Conservation (phyloP, 192 early-diverging fungal species). For the Entomortierella lignicola region DNA sequence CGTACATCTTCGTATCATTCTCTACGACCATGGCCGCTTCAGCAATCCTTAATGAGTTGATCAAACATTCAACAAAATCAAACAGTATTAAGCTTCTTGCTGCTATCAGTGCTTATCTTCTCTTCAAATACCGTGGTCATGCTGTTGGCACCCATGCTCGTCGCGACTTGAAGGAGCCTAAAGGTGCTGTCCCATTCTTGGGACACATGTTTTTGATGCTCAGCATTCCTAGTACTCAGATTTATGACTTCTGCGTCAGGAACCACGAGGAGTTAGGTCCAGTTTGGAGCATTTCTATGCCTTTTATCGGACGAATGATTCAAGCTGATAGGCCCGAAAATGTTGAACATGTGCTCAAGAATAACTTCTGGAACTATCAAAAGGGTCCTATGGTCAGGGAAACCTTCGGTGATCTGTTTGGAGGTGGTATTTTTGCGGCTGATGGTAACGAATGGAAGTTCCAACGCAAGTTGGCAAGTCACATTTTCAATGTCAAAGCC, state of each 20-base stretch:
- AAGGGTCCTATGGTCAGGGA: slow-evolving; percentile 7
- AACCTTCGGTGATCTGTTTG: background rate
- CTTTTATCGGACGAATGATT: slow-evolving; percentile 23
- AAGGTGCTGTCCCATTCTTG: slow-evolving; percentile 13
- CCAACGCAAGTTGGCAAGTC: slow-evolving; percentile 8
- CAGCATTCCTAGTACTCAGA: background rate
- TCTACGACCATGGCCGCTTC: too few relatives aligned
- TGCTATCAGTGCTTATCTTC: background rate
- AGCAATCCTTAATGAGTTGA: too few relatives aligned
- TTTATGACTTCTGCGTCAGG: slow-evolving; percentile 28
- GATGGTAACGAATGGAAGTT: slow-evolving; percentile 22
- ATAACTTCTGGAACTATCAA: slow-evolving; percentile 41
- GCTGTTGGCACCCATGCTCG: slow-evolving; percentile 24
- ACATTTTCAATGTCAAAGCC: slow-evolving; percentile 21
- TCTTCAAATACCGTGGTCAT: slow-evolving; percentile 27
- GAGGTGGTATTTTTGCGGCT: background rate
- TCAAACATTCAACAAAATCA: background rate
- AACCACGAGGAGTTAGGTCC: slow-evolving; percentile 13
- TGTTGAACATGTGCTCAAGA: slow-evolving; percentile 26
- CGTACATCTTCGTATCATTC: too few relatives aligned
- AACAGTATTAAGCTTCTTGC: slow-evolving; percentile 6
- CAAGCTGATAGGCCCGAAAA: slow-evolving; percentile 25
- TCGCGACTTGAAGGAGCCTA: slow-evolving; percentile 19
- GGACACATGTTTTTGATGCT: slow-evolving; percentile 26
- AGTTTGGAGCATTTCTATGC: slow-evolving; percentile 19